These are phyloP conservation scores for Ceraceosorus guamensis DNA, from an alignment of 1,284 basidiomycete genomes.

Conservation along the genomic window DNA sequence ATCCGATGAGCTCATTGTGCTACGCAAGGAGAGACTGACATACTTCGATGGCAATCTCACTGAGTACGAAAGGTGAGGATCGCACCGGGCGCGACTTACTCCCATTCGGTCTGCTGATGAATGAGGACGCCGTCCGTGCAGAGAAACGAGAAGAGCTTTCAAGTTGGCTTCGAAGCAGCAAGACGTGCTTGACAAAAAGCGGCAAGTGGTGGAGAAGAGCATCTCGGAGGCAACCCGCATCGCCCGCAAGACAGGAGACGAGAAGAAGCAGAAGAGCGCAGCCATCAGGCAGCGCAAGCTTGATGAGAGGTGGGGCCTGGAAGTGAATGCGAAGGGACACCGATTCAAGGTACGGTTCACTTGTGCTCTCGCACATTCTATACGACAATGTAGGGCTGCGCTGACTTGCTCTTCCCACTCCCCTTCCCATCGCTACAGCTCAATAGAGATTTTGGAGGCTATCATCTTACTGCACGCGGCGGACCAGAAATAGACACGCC, in stretches of 20 bases:
- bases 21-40: constrained; percentile 57
- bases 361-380: background rate
- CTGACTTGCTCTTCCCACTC: too few species aligned
- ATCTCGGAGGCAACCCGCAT: constrained; percentile 54
- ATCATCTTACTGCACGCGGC: constrained; percentile 52
- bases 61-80: constrained; percentile 53
- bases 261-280: constrained; percentile 58
- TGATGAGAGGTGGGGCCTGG: constrained; percentile 58
- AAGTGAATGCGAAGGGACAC: constrained; percentile 53
- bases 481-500: constrained; percentile 55
- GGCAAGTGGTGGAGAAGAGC: constrained; percentile 51
- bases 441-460: constrained; percentile 57
- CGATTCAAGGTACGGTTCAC: constrained; percentile 54
- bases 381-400: background rate
- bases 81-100: too few species aligned
- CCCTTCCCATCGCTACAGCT: constrained; percentile 44
- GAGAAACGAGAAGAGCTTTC: constrained; percentile 55
- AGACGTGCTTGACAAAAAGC: constrained; percentile 58
- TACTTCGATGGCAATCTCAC: constrained; percentile 61
- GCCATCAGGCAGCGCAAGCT: constrained; percentile 61
- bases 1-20: constrained; percentile 62
- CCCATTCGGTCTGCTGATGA: too few species aligned
- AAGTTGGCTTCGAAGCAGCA: constrained; percentile 56
- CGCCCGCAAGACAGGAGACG: constrained; percentile 61
- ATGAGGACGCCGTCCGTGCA: too few species aligned